These are phyloP conservation scores for Trapa incisa DNA, from an alignment of 345 rosid species.

Conservation along the genomic window DNA sequence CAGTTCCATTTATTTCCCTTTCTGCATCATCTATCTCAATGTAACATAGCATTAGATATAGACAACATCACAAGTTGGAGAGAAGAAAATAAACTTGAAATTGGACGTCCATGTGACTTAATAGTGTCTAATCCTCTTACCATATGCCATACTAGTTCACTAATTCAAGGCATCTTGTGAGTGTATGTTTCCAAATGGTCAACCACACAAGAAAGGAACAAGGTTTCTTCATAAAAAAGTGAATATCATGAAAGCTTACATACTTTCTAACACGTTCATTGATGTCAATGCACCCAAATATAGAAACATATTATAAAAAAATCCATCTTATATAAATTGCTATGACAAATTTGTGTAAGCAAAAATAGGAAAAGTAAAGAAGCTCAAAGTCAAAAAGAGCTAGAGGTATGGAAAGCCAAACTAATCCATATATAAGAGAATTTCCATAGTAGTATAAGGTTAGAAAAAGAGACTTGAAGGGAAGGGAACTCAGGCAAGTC, in stretches of 20 bases:
- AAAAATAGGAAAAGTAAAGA: conserved; percentile 21
- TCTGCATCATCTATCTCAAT: too few species aligned
- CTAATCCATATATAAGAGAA: conserved; percentile 28
- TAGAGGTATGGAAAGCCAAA: conserved; percentile 13
- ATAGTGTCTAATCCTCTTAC: too few species aligned
- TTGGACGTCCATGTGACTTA: too few species aligned
- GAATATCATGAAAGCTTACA: not conserved
- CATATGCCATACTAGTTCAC: too few species aligned
- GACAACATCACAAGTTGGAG: too few species aligned
- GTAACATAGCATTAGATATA: too few species aligned
- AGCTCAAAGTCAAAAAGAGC: conserved; percentile 23
- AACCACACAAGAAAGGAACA: not conserved
- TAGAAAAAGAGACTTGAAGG: conserved; percentile 5
- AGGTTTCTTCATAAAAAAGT: not conserved
- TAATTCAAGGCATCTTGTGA: not conserved
- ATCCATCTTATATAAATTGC: not conserved
- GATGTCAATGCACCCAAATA: not conserved
- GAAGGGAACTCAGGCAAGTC: conserved; percentile 11
- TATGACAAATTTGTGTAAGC: not conserved
- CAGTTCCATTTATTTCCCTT: too few species aligned
- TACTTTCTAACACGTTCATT: not conserved
- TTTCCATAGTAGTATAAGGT: conserved; percentile 13
- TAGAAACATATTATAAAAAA: not conserved
- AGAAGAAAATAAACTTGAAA: too few species aligned
- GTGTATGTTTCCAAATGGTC: not conserved